These are phyloP conservation scores for Lentinus polychrous DNA, from an alignment of 1,284 basidiomycete species.

Conservation along the genomic window DNA sequence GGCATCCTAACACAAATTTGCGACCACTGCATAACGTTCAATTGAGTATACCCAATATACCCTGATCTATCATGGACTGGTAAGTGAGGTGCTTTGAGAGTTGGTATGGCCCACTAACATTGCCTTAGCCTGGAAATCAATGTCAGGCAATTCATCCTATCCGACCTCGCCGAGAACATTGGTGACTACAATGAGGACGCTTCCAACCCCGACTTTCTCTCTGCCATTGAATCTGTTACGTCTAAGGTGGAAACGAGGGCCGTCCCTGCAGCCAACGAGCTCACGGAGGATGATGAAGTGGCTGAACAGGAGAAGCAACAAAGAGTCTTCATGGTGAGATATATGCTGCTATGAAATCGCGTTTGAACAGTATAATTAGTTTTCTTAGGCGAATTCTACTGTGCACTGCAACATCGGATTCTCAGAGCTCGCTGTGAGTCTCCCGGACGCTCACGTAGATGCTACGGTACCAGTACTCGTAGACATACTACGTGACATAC, in stretches of 20 bases:
- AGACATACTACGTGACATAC: conserved; percentile 63
- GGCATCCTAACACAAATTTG: too few species aligned
- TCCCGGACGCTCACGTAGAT: conserved; percentile 47
- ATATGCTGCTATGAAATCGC: conserved; percentile 22
- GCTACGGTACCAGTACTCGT: conserved; percentile 49
- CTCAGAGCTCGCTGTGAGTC: conserved; percentile 61
- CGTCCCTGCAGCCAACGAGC: conserved; percentile 20
- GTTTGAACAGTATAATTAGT: not conserved
- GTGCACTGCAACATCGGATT: conserved; percentile 75
- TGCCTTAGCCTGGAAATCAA: conserved; percentile 58
- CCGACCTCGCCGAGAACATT: conserved; percentile 70
- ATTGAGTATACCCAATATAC: not conserved
- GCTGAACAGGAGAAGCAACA: conserved; percentile 9
- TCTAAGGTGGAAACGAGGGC: conserved; percentile 48
- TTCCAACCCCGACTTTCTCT: conserved; percentile 24
- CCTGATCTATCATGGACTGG: conserved; percentile 19
- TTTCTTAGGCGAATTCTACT: conserved; percentile 45
- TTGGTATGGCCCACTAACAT: not conserved
- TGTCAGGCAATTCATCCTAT: conserved; percentile 76
- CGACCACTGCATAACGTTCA: too few species aligned
- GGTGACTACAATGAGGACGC: conserved; percentile 39
- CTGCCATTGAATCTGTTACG: conserved; percentile 50
- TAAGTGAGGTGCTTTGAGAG: conserved; percentile 1
- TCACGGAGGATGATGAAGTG: conserved; percentile 16
- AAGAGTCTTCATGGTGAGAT: conserved; percentile 48